Conservation (phyloP, 2,329 filamentous ascomycete species). For the Sodiomyces alkalinus region DNA sequence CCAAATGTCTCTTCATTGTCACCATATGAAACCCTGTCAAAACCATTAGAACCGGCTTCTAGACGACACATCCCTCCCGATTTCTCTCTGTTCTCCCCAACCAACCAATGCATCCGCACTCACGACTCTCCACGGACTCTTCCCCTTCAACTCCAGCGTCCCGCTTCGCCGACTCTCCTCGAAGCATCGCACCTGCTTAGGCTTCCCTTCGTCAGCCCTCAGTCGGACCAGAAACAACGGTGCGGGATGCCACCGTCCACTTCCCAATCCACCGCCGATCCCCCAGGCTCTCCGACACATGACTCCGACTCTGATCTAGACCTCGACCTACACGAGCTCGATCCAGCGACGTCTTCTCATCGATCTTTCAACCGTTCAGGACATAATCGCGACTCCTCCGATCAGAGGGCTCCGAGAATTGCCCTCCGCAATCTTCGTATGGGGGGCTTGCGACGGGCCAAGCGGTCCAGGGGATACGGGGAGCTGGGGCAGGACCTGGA, state of each 20-base stretch:
- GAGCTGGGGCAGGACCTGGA: constrained; percentile 42
- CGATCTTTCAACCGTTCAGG: constrained; percentile 22
- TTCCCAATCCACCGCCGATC: constrained; percentile 37
- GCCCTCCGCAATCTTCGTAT: constrained; percentile 57
- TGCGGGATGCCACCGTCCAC: constrained; percentile 44
- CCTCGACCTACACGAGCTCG: constrained; percentile 66
- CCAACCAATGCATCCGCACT: no score
- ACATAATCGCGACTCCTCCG: constrained; percentile 10
- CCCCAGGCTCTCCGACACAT: constrained; percentile 47
- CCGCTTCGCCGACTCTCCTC: no score
- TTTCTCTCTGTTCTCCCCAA: no score
- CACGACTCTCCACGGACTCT: no score
- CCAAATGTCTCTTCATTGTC: no score
- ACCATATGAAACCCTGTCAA: no score
- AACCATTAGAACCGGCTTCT: no score
- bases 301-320: constrained; percentile 69
- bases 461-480: constrained; percentile 41
- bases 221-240: no score
- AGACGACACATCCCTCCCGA: no score
- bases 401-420: constrained; percentile 38
- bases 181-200: no score
- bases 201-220: no score
- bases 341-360: constrained; percentile 32
- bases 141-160: no score
- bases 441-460: constrained; percentile 44